A percentile compares a stretch with the other conserved stretches of the same genome.
These are phyloP conservation scores for Celoporthe dispersa DNA, from an alignment of 2,329 filamentous ascomycete genomes.

Conservation along the genomic window DNA sequence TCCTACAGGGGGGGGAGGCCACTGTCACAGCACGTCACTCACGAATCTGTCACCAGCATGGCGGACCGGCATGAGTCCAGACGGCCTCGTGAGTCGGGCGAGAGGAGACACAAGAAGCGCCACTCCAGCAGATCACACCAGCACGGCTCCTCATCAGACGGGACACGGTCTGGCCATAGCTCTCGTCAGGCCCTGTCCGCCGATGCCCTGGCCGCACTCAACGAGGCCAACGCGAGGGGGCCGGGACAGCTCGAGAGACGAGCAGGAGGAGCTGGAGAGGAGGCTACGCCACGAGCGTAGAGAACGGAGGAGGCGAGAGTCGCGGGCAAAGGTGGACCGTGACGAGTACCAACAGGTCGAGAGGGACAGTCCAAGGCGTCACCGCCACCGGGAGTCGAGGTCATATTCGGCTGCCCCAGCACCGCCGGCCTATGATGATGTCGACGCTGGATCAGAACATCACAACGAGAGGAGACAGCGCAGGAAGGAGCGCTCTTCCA, in stretches of 20 bases:
- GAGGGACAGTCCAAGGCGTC: conserved; percentile 23
- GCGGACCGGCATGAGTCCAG: conserved; percentile 23
- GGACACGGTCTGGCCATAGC: conserved; percentile 26
- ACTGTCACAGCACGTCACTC: background rate
- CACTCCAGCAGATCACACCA: conserved; percentile 30
- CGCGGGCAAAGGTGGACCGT: conserved; percentile 20
- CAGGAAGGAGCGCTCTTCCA: conserved; percentile 24
- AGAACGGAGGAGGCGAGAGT: conserved; percentile 27
- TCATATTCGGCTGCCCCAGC: conserved; percentile 18
- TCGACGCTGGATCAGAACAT: conserved; percentile 14
- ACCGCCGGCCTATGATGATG: conserved; percentile 21
- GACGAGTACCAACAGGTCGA: conserved; percentile 28
- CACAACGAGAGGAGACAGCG: conserved; percentile 24
- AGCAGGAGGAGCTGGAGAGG: conserved; percentile 27
- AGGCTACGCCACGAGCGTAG: conserved; percentile 26
- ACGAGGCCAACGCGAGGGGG: conserved; percentile 31
- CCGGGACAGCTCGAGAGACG: conserved; percentile 4
- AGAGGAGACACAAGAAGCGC: conserved; percentile 32
- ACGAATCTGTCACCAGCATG: background rate
- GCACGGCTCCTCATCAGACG: conserved; percentile 28
- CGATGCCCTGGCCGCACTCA: conserved; percentile 36
- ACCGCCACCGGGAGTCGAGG: conserved; percentile 25
- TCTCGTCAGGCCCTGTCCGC: conserved; percentile 34
- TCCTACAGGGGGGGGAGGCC: background rate
- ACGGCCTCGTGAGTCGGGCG: conserved; percentile 30